Percentiles rank a stretch among this genome's conserved stretches.
Conservation (phyloP, 2,329 filamentous ascomycete species). For the Pseudogymnoascus sp. region DNA sequence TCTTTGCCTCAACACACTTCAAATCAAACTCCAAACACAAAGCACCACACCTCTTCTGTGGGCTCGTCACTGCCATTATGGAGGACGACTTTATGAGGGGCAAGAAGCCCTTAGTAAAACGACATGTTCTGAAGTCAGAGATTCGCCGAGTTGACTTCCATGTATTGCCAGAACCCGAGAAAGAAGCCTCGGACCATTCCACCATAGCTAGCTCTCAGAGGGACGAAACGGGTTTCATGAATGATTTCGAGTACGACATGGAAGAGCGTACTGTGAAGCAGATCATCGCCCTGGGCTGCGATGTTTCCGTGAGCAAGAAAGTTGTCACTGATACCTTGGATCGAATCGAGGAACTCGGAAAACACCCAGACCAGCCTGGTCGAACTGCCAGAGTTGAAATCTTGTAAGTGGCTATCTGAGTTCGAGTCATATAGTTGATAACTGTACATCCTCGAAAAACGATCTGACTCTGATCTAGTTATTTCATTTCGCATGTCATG, state of each 20-base stretch:
- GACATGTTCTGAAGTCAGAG: not conserved
- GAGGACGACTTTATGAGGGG: not conserved
- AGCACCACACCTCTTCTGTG: not conserved
- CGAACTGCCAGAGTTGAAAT: not conserved
- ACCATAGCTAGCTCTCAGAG: not conserved
- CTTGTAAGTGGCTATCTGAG: not conserved
- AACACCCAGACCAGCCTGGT: slow-evolving; percentile 20
- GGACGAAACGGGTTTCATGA: slow-evolving; percentile 20
- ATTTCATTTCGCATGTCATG: slow-evolving; percentile 54
- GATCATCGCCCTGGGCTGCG: slow-evolving; percentile 52
- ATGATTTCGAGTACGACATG: slow-evolving; percentile 18
- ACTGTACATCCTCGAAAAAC: not conserved
- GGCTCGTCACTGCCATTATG: not conserved
- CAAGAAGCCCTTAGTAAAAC: not conserved
- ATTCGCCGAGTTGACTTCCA: not conserved
- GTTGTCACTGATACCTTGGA: slow-evolving; percentile 42
- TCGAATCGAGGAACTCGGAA: slow-evolving; percentile 49
- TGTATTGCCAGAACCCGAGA: not conserved
- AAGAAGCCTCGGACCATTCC: not conserved
- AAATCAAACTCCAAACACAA: not conserved
- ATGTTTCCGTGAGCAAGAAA: slow-evolving; percentile 45
- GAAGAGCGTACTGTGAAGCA: slow-evolving; percentile 43
- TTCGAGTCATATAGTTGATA: slow-evolving; percentile 10
- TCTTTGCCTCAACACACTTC: not conserved
- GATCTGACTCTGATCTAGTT: slow-evolving; percentile 33